Evolutionary conservation across 495 filamentous ascomycete species (phyloP).

Genomic region (Bathelium albidoporum): DNA sequence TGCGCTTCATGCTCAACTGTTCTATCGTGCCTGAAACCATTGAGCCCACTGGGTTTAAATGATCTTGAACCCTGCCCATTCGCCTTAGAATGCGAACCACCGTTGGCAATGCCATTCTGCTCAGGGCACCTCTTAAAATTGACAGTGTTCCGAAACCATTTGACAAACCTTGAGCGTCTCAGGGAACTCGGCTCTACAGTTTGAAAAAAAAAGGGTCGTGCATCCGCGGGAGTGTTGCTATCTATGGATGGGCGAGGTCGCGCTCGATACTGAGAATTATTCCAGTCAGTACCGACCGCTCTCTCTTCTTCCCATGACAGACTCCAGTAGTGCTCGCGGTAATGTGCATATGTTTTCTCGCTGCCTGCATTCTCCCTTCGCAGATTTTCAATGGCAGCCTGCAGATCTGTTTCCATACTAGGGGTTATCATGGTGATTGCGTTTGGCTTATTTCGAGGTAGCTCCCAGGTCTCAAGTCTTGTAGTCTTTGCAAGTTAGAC

Average conservation of each 20-base stretch:
- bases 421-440: no score
- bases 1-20: neutral
- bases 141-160: neutral
- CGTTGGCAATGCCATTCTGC: neutral
- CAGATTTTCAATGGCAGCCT: no score
- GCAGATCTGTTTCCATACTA: no score
- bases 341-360: neutral
- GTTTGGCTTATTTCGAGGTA: no score
- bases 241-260: neutral
- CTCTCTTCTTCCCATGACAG: neutral
- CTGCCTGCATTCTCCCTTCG: no score
- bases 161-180: neutral
- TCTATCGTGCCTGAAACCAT: no score
- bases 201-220: neutral
- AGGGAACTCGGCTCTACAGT: neutral
- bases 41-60: no score
- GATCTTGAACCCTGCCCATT: neutral
- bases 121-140: neutral
- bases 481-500: no score
- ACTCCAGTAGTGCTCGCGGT: neutral
- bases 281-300: neutral
- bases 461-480: no score
- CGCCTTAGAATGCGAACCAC: neutral
- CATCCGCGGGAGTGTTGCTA: neutral
- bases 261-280: neutral